Conservation (phyloP, 2,329 filamentous ascomycete species). For the Fusarium euwallaceae region DNA sequence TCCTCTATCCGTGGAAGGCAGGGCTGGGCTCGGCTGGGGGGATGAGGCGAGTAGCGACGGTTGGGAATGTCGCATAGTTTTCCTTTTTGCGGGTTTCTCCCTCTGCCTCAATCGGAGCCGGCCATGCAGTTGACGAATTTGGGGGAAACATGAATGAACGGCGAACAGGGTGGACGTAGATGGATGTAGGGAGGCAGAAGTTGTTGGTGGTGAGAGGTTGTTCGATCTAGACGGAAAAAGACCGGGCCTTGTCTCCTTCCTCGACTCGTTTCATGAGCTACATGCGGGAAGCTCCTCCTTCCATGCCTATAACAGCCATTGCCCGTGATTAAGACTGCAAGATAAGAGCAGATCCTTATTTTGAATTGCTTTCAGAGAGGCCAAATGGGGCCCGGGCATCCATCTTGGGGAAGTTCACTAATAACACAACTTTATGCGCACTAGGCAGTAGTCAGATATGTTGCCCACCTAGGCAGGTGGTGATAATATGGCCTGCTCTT, state of each 20-base stretch:
- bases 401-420: constrained; percentile 2
- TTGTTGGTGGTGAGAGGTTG: not conserved
- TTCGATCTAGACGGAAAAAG: not conserved
- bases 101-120: not conserved
- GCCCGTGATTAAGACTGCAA: constrained; percentile 1
- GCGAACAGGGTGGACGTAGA: not conserved
- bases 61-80: not conserved
- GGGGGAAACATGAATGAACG: not conserved
- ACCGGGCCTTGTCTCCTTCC: not conserved
- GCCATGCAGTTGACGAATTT: constrained; percentile 1
- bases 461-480: constrained; percentile 18
- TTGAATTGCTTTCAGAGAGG: not conserved
- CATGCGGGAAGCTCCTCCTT: not conserved
- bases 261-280: not conserved
- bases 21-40: not conserved
- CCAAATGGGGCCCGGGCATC: not conserved
- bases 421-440: constrained; percentile 9
- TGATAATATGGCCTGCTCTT: not conserved
- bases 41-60: constrained; percentile 1
- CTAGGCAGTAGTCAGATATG: constrained; percentile 22
- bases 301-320: constrained; percentile 7
- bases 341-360: constrained; percentile 12
- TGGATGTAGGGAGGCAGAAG: not conserved
- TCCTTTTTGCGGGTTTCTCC: constrained; percentile 13
- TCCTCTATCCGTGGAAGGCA: not conserved